Evolutionary conservation across 2,329 filamentous ascomycete species (phyloP).

Genomic region (Talaromyces funiculosus): DNA sequence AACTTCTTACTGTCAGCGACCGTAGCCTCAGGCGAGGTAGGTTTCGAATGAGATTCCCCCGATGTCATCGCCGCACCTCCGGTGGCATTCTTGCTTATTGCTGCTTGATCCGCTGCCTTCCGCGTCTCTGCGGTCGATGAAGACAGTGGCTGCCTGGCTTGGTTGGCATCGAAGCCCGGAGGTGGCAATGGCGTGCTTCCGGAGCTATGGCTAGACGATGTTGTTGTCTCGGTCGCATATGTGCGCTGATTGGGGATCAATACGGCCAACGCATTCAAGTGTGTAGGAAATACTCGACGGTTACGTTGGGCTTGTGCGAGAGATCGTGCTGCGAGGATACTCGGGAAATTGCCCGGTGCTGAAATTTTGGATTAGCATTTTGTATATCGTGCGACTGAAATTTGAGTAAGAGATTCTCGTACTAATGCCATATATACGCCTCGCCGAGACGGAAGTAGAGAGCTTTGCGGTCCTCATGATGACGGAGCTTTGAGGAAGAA

Average conservation of each 20-base stretch:
- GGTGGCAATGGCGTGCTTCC: conserved; percentile 59
- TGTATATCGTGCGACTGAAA: not conserved
- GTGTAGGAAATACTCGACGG: conserved; percentile 41
- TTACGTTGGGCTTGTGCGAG: conserved; percentile 30
- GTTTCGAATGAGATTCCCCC: not conserved
- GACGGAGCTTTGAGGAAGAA: conserved; percentile 4
- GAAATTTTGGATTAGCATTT: not conserved
- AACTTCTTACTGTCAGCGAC: conserved; percentile 27
- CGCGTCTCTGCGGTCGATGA: conserved; percentile 38
- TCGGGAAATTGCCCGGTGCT: conserved; percentile 30
- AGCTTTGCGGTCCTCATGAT: conserved; percentile 15
- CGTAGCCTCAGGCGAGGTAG: not conserved
- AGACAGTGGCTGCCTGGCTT: conserved; percentile 79
- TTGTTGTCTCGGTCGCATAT: conserved; percentile 55
- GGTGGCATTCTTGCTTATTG: conserved; percentile 26
- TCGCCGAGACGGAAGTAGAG: conserved; percentile 7
- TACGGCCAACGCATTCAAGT: conserved; percentile 53
- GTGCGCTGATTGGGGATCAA: conserved; percentile 47
- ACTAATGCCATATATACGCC: conserved; percentile 12
- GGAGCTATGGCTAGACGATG: conserved; percentile 35
- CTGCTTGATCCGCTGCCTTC: conserved; percentile 24
- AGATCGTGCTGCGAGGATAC: conserved; percentile 27
- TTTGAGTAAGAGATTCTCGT: not conserved
- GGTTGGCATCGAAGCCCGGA: conserved; percentile 83
- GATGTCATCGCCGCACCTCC: conserved; percentile 24